A percentile compares a stretch with the other conserved stretches of the same genome.
Evolutionary conservation across 2,329 filamentous ascomycete genomes (phyloP).

Genomic region (Rhynchosporium secalis): DNA sequence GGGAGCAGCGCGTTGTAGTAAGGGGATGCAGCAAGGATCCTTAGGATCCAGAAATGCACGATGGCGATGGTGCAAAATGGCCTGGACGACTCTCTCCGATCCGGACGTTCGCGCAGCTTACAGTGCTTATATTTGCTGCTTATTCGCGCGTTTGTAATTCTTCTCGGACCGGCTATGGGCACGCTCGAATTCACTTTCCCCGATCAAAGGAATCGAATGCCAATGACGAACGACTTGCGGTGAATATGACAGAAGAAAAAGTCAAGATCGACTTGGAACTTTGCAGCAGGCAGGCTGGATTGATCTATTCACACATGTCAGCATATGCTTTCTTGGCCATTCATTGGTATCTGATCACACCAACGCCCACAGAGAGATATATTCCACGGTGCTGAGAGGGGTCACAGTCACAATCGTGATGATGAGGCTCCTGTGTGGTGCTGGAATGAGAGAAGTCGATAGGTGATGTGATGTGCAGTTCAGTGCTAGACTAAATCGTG

Average conservation of each 20-base stretch:
- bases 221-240: background rate
- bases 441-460: background rate
- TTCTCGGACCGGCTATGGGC: background rate
- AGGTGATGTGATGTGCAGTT: background rate
- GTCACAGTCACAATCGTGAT: slow-evolving; percentile 7
- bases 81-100: background rate
- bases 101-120: background rate
- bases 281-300: background rate
- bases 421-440: background rate
- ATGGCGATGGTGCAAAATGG: background rate
- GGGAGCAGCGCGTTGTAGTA: background rate
- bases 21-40: background rate
- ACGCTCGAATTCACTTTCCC: background rate
- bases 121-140: background rate
- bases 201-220: background rate
- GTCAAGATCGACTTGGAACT: background rate
- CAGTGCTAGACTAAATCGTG: background rate
- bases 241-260: background rate
- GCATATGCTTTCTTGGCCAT: slow-evolving; percentile 20
- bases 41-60: background rate
- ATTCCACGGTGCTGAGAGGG: background rate
- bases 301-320: slow-evolving; percentile 20
- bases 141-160: background rate
- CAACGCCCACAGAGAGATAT: slow-evolving; percentile 9
- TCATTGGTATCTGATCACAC: slow-evolving; percentile 24